Evolutionary conservation across 495 filamentous ascomycete species (phyloP), one percentile per base, ranked within the genome.

Genomic region (Chaetomidium leptoderma): DNA sequence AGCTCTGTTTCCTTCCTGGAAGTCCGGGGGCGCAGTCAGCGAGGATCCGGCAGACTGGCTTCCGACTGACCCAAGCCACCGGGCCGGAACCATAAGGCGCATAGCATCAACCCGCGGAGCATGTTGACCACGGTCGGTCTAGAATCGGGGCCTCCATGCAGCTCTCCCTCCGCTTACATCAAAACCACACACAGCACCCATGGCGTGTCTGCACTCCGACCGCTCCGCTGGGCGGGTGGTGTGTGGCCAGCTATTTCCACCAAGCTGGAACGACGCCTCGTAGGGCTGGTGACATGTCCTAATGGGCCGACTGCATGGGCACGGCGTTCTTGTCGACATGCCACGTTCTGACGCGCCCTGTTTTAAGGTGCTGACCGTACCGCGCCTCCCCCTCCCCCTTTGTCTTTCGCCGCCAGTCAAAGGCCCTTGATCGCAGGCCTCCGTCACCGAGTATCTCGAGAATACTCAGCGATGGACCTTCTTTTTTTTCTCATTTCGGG

Each of bases 351-450:
- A n/a, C 14, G 57, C 30, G 45, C 29, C 6, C 3, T 46, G 44
- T 2, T 57, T 60, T 68, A 63, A 62, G 48, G 65, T 68, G 65
- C 65, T 68, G 58, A 68, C 63, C 4, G 26, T 36, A 48, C 42
- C n/a, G 45, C 33, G 42, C 59, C 59, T 26, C 46, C 42, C 36
- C 43, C n/a, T n/a, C n/a, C n/a, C n/a, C n/a, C n/a, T n/a, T n/a
- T n/a, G n/a, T n/a, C n/a, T n/a, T n/a, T n/a, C n/a, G n/a, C n/a
- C n/a, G n/a, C n/a, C n/a, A n/a, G n/a, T n/a, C n/a, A n/a, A n/a
- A n/a, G n/a, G n/a, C n/a, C n/a, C n/a, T n/a, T 35, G 9, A 35
- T 4, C 9, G 32, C 32, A 35, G 32, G 32, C 32, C 32, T 35
- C 32, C 32, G 9, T 35, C 32, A 35, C 32, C 32, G 32, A 10